Percentiles rank a stretch among this genome's conserved stretches.
phyloP scores from a whole-genome alignment of 2,329 filamentous ascomycete genomes.

The Nemania sp. region DNA sequence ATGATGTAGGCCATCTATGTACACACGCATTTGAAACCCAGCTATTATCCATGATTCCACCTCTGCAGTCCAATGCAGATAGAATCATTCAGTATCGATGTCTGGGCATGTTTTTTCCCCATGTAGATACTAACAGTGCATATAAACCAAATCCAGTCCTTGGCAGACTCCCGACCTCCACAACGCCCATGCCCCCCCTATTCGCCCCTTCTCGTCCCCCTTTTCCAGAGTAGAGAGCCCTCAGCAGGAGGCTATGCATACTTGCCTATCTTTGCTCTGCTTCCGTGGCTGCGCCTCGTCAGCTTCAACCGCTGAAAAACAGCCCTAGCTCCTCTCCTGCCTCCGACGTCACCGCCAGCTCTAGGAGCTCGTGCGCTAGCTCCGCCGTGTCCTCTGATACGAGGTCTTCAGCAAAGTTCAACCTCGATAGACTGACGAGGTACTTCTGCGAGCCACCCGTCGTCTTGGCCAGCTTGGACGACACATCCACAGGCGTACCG shows the following conservation, averaged over 20 bases:
- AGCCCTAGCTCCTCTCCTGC: conserved; percentile 52
- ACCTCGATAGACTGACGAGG: conserved; percentile 74
- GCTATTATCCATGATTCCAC: too few species aligned
- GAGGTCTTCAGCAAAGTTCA: conserved; percentile 80
- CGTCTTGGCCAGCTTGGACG: conserved; percentile 70
- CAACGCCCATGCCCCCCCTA: neutral
- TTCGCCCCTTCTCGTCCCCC: neutral
- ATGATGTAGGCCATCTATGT: too few species aligned
- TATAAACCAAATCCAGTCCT: too few species aligned
- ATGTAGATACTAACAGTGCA: too few species aligned
- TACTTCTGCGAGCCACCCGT: conserved; percentile 81
- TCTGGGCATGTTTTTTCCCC: too few species aligned
- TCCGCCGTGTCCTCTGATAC: conserved; percentile 83
- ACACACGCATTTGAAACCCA: too few species aligned
- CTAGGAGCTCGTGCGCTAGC: conserved; percentile 79
- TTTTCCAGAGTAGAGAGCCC: neutral
- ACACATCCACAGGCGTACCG: conserved; percentile 60
- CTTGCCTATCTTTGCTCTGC: neutral
- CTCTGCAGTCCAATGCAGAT: too few species aligned
- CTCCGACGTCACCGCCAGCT: conserved; percentile 79
- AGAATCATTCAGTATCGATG: too few species aligned
- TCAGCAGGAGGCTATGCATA: neutral
- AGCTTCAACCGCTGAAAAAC: conserved; percentile 43
- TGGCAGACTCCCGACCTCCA: too few species aligned
- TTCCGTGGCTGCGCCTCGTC: neutral